These are phyloP conservation scores for Amanita fuliginea DNA, from an alignment of 768 basidiomycete species.

Conservation along the genomic window DNA sequence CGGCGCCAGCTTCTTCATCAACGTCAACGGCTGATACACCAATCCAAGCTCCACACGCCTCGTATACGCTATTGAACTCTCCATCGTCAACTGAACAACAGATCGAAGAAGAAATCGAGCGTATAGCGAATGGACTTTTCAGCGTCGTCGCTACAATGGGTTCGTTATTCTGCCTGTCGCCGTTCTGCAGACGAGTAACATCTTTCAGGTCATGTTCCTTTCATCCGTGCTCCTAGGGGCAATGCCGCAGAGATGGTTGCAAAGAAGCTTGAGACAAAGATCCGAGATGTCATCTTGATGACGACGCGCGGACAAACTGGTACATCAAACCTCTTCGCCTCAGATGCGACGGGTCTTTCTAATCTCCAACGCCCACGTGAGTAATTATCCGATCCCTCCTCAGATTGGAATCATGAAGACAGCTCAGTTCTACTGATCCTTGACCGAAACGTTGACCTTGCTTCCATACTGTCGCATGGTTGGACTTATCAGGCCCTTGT, in stretches of 20 bases:
- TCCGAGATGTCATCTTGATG: constrained; percentile 74
- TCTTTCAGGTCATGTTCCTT: constrained; percentile 72
- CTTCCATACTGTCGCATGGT: constrained; percentile 88
- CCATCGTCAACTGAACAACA: constrained; percentile 82
- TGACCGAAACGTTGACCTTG: constrained; percentile 90
- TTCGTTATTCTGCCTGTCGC: constrained; percentile 19
- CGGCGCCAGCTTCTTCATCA: constrained; percentile 27
- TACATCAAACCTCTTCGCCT: constrained; percentile 53
- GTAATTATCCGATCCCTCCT: constrained; percentile 15
- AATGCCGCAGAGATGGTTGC: constrained; percentile 99
- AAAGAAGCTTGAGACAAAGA: constrained; percentile 85
- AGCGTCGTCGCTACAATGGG: constrained; percentile 85
- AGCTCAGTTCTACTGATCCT: constrained; percentile 78
- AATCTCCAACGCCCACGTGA: constrained; percentile 81
- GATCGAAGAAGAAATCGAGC: constrained; percentile 90
- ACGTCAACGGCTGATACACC: constrained; percentile 22
- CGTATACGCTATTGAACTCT: constrained; percentile 85
- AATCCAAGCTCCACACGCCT: constrained; percentile 34
- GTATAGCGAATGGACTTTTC: constrained; percentile 83
- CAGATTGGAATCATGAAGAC: constrained; percentile 8
- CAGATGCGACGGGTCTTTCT: constrained; percentile 74
- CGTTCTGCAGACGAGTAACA: constrained; percentile 1
- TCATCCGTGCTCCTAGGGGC: constrained; percentile 88
- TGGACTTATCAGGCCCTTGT: constrained; percentile 99
- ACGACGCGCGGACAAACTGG: constrained; percentile 46